These are phyloP conservation scores for Dothideomycetidae sp. DNA, from an alignment of 2,329 filamentous ascomycete genomes.

Conservation along the genomic window DNA sequence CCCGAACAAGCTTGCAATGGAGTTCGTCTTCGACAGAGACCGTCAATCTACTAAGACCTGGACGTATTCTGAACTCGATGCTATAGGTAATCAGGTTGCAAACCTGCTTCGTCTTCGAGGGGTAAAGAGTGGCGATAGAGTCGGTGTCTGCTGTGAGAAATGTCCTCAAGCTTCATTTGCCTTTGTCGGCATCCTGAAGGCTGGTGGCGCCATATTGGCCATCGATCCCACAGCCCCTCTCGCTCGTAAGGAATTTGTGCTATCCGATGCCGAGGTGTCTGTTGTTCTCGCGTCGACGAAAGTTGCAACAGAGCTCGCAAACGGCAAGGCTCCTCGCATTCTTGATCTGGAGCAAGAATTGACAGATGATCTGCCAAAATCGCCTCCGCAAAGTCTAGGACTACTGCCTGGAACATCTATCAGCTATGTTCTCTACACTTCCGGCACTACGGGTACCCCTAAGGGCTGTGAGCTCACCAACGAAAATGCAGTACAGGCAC, in stretches of 20 bases:
- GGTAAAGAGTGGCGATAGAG: conserved; percentile 43
- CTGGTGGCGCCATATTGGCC: conserved; percentile 67
- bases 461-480: conserved; percentile 85
- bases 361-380: conserved; percentile 19
- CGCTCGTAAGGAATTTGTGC: conserved; percentile 62
- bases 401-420: conserved; percentile 37
- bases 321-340: conserved; percentile 21
- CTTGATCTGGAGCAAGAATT: conserved; percentile 32
- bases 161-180: conserved; percentile 72
- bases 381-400: not conserved
- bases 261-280: conserved; percentile 54
- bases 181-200: conserved; percentile 69
- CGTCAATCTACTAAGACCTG: conserved; percentile 41
- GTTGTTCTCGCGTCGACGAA: conserved; percentile 42
- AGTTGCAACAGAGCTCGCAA: conserved; percentile 7
- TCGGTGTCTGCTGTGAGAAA: conserved; percentile 73
- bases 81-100: conserved; percentile 58
- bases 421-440: conserved; percentile 78
- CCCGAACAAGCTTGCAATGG: conserved; percentile 53
- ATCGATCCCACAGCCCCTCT: conserved; percentile 61
- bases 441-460: conserved; percentile 71
- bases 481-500: conserved; percentile 75
- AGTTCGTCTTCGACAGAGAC: conserved; percentile 47
- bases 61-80: conserved; percentile 61
- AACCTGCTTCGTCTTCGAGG: conserved; percentile 42